phyloP scores from a whole-genome alignment of 108 stramenopile species.

The Mayamaea pseudoterrestris region DNA sequence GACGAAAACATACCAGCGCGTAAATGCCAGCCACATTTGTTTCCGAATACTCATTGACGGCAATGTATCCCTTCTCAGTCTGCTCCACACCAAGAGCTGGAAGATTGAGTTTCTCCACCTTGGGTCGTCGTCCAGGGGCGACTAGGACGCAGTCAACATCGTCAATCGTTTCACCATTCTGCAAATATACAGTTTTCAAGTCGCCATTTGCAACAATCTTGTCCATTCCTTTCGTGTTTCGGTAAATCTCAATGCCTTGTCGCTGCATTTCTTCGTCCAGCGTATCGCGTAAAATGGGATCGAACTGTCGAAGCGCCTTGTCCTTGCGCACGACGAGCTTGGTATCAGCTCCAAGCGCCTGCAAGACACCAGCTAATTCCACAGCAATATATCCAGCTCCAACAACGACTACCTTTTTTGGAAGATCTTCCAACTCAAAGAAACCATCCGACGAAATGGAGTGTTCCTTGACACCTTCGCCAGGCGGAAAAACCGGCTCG shows the following conservation, averaged over 20 bases:
- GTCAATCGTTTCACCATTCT: slow-evolving; percentile 37
- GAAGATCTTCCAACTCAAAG: slow-evolving; percentile 78
- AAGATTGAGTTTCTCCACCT: slow-evolving; percentile 43
- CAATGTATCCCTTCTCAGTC: slow-evolving; percentile 19
- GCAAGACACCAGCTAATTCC: slow-evolving; percentile 83
- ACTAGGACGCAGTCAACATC: slow-evolving; percentile 68
- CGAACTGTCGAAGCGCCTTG: slow-evolving; percentile 57
- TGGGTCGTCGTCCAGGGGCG: slow-evolving; percentile 78
- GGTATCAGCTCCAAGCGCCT: slow-evolving; percentile 73
- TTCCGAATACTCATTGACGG: slow-evolving; percentile 58
- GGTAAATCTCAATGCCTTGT: slow-evolving; percentile 43
- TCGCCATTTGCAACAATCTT: slow-evolving; percentile 20
- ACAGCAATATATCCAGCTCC: slow-evolving; percentile 93
- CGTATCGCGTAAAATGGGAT: slow-evolving; percentile 38
- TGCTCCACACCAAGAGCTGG: slow-evolving; percentile 46
- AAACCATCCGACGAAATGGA: slow-evolving; percentile 78
- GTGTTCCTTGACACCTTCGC: slow-evolving; percentile 41
- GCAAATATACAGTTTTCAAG: slow-evolving; percentile 37
- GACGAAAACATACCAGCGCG: too few relatives aligned
- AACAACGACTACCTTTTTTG: slow-evolving; percentile 68
- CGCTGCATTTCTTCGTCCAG: slow-evolving; percentile 61
- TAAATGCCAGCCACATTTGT: slow-evolving; percentile 43
- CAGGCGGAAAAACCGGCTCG: slow-evolving; percentile 44
- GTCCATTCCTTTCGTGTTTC: slow-evolving; percentile 41
- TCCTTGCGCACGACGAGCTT: slow-evolving; percentile 52